Conservation (phyloP, 169 alveolate genomes). For the Cryptosporidium andersoni region DNA sequence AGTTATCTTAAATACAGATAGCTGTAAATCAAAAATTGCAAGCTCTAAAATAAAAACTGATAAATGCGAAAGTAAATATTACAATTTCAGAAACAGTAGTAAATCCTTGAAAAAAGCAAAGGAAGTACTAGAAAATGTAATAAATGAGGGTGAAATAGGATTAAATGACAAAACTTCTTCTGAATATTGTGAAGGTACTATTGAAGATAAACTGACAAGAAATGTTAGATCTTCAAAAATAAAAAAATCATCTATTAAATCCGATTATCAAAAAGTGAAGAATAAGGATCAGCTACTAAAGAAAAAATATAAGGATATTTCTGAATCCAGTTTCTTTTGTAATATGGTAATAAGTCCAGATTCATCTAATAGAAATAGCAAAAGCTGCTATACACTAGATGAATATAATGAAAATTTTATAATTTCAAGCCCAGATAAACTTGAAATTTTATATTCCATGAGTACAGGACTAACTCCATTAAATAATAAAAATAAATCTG, state of each 20-base stretch:
- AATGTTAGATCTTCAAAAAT: neutral
- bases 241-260: neutral
- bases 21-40: neutral
- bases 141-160: neutral
- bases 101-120: neutral
- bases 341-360: conserved; percentile 4
- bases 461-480: conserved; percentile 53
- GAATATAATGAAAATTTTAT: neutral
- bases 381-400: too few relatives aligned
- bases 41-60: conserved; percentile 21
- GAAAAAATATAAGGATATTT: conserved; percentile 17
- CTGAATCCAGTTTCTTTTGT: conserved; percentile 27
- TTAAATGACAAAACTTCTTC: neutral
- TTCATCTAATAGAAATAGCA: neutral
- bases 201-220: neutral
- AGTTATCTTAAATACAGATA: neutral
- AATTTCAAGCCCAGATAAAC: conserved; percentile 6
- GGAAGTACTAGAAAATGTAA: neutral
- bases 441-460: conserved; percentile 3
- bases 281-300: conserved; percentile 22
- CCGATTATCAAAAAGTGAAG: neutral
- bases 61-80: conserved; percentile 1
- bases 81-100: neutral
- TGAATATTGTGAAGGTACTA: neutral
- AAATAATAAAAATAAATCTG: neutral